Conservation (phyloP, 306 rosid species). For the Crataegus laevigata region DNA sequence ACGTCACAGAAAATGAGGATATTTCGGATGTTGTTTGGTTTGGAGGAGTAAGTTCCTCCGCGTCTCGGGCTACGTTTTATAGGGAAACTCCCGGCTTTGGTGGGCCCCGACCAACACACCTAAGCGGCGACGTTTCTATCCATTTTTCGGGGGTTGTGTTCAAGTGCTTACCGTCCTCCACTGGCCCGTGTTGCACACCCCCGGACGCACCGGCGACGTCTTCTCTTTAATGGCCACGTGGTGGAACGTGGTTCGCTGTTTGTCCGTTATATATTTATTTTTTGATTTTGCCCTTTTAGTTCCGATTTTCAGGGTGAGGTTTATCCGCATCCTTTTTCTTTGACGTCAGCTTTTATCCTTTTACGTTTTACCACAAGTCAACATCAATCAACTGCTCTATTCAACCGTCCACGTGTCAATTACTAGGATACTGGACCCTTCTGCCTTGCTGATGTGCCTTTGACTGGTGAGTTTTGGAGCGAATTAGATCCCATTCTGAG, state of each 20-base stretch:
- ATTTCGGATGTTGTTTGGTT: neutral
- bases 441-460: conserved; percentile 24
- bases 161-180: neutral
- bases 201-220: conserved; percentile 33
- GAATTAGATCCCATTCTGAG: too few species aligned
- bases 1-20: neutral
- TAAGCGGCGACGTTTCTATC: neutral
- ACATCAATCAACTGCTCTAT: neutral
- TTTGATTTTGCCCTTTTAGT: neutral
- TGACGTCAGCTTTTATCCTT: neutral
- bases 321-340: conserved; percentile 21
- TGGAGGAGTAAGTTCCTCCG: conserved; percentile 11
- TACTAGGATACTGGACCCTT: conserved; percentile 2
- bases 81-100: neutral
- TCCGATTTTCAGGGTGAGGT: conserved; percentile 9
- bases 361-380: neutral
- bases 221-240: conserved; percentile 31
- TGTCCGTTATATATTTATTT: neutral
- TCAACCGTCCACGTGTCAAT: conserved; percentile 28
- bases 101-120: neutral
- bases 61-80: conserved; percentile 38
- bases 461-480: conserved; percentile 6
- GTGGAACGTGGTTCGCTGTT: conserved; percentile 11
- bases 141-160: neutral
- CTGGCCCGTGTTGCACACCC: neutral